Conservation (phyloP, 345 rosid species). For the Arabidopsis suecica region DNA sequence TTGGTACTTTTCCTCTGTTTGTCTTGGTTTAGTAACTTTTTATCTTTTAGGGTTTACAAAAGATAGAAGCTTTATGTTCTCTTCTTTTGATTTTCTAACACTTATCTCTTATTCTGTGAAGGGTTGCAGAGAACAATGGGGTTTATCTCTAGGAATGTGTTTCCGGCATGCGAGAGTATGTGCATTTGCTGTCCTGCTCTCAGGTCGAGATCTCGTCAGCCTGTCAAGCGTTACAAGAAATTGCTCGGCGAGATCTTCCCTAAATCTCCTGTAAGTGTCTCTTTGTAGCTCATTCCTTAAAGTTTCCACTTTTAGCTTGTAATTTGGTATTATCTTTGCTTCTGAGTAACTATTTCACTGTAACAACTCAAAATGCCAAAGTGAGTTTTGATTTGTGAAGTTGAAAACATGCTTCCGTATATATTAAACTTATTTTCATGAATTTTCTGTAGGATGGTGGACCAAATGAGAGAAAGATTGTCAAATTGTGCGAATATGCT, state of each 20-base stretch:
- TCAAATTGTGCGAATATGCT: constrained; percentile 93
- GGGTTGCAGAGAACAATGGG: constrained; percentile 74
- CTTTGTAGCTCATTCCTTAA: background rate
- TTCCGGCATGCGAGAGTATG: constrained; percentile 97
- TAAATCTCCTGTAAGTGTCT: constrained; percentile 71
- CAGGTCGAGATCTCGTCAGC: constrained; percentile 97
- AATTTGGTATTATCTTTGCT: background rate
- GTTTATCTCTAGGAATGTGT: constrained; percentile 80
- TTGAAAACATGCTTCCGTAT: background rate
- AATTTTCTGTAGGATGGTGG: constrained; percentile 59
- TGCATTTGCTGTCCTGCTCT: constrained; percentile 97
- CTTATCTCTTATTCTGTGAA: background rate
- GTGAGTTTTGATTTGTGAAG: constrained; percentile 17
- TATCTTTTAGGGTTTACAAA: constrained; percentile 22
- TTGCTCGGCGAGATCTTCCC: constrained; percentile 92
- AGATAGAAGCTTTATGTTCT: constrained; percentile 30
- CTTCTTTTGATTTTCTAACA: constrained; percentile 3
- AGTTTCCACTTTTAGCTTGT: constrained; percentile 22
- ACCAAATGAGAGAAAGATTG: constrained; percentile 82
- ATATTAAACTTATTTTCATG: constrained; percentile 25
- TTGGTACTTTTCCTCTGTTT: background rate
- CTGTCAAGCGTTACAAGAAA: constrained; percentile 95
- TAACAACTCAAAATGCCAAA: background rate
- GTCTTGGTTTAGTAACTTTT: constrained; percentile 30
- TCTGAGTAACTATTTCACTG: constrained; percentile 7